phyloP scores from a whole-genome alignment of 2,329 filamentous ascomycete species.

The Colletotrichum phormii region DNA sequence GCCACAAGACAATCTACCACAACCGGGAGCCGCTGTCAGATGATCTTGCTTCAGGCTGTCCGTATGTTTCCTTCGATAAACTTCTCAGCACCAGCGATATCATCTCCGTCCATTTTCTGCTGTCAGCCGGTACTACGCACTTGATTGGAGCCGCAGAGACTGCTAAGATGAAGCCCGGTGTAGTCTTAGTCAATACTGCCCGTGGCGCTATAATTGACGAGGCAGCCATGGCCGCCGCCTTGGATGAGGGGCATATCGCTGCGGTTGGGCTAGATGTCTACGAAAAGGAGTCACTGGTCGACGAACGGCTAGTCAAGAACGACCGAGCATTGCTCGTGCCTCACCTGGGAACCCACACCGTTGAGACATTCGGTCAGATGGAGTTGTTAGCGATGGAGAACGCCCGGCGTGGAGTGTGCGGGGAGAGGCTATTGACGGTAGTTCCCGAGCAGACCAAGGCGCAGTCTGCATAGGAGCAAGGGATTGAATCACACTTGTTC shows the following conservation, averaged over 20 bases:
- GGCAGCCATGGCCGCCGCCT: slow-evolving; percentile 62
- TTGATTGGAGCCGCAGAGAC: slow-evolving; percentile 64
- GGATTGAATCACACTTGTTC: too few relatives aligned
- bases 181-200: slow-evolving; percentile 68
- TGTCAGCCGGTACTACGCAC: slow-evolving; percentile 62
- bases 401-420: slow-evolving; percentile 37
- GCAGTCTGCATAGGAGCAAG: neutral
- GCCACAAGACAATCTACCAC: slow-evolving; percentile 65
- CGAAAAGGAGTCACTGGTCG: slow-evolving; percentile 69
- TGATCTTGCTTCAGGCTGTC: slow-evolving; percentile 1
- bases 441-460: slow-evolving; percentile 33
- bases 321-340: slow-evolving; percentile 72
- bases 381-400: slow-evolving; percentile 45
- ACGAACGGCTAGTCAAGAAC: slow-evolving; percentile 69
- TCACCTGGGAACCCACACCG: slow-evolving; percentile 75
- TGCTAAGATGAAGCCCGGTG: slow-evolving; percentile 64
- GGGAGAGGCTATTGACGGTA: slow-evolving; percentile 36
- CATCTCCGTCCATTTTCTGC: slow-evolving; percentile 63
- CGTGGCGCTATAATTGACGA: slow-evolving; percentile 69
- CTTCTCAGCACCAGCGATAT: slow-evolving; percentile 65
- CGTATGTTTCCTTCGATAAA: slow-evolving; percentile 65
- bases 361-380: slow-evolving; percentile 57
- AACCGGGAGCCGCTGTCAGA: slow-evolving; percentile 52
- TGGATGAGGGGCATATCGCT: slow-evolving; percentile 65
- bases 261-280: slow-evolving; percentile 68